A percentile compares a stretch with the other conserved stretches of the same genome.
phyloP scores from a whole-genome alignment of 768 basidiomycete species.

The Ephemerocybe angulata region DNA sequence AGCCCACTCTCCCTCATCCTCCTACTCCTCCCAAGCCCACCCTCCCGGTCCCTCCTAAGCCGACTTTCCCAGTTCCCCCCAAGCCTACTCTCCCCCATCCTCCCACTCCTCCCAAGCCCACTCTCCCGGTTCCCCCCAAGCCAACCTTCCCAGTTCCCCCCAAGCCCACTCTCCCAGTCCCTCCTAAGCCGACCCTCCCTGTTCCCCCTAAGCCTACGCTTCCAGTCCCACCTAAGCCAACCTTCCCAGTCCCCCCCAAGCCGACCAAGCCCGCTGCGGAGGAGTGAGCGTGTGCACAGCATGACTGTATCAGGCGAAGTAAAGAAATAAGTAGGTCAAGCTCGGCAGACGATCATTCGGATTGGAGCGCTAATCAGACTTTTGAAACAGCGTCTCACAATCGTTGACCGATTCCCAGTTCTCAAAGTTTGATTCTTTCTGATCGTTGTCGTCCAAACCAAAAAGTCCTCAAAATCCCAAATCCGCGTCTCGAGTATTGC shows the following conservation, averaged over 20 bases:
- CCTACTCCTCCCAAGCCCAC: not conserved
- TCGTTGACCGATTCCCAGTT: too few species aligned
- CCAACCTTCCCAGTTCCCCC: too few species aligned
- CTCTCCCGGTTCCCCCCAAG: slow-evolving; percentile 1
- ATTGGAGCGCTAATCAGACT: too few species aligned
- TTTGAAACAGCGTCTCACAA: too few species aligned
- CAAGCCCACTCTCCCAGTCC: not conserved
- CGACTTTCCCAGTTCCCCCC: not conserved
- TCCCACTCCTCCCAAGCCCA: slow-evolving; percentile 3
- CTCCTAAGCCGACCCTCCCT: not conserved
- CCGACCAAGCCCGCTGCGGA: not conserved
- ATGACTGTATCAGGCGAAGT: too few species aligned
- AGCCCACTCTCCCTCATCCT: not conserved
- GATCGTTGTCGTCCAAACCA: too few species aligned
- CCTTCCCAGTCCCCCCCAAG: not conserved
- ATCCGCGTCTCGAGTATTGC: too few species aligned
- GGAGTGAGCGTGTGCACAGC: not conserved
- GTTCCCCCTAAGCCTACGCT: slow-evolving; percentile 3
- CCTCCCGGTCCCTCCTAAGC: not conserved
- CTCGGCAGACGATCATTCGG: too few species aligned
- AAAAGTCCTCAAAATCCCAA: too few species aligned
- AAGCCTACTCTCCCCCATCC: not conserved
- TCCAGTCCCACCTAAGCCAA: not conserved
- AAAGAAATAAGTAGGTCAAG: too few species aligned
- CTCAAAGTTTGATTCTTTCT: too few species aligned